These are phyloP conservation scores for Phytophthora capsici DNA, from an alignment of 352 stramenopile genomes.

Conservation along the genomic window DNA sequence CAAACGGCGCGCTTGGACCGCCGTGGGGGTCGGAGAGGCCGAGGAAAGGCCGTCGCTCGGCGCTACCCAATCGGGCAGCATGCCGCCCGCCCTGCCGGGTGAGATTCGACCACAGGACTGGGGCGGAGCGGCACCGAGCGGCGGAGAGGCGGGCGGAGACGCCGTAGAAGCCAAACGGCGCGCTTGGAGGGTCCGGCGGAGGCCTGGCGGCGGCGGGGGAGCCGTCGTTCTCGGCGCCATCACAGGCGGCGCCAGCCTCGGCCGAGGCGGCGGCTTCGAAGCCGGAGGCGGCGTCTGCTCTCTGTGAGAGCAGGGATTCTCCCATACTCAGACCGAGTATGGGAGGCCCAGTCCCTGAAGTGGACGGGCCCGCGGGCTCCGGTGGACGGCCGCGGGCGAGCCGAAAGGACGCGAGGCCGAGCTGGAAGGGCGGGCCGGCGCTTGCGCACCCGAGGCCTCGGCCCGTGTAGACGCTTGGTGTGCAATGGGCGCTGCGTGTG, in stretches of 20 bases:
- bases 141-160: too few species aligned
- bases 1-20: too few species aligned
- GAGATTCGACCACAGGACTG: not conserved
- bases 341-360: not conserved
- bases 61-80: not conserved
- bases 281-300: not conserved
- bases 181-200: not conserved
- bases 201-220: not conserved
- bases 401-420: not conserved
- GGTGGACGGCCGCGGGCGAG: too few species aligned
- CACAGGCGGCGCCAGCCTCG: too few species aligned
- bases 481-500: too few species aligned
- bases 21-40: too few species aligned
- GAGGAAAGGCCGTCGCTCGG: too few species aligned
- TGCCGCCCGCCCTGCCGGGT: constrained; percentile 4
- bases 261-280: not conserved
- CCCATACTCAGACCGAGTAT: not conserved
- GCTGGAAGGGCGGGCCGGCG: too few species aligned
- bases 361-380: not conserved
- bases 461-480: too few species aligned
- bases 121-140: too few species aligned
- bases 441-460: too few species aligned
- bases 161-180: not conserved
- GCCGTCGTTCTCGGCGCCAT: not conserved
- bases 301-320: not conserved